A percentile compares a stretch with the other conserved stretches of the same genome.
phyloP scores from a whole-genome alignment of 2,329 filamentous ascomycete genomes.

The Cyphellophora attinorum region DNA sequence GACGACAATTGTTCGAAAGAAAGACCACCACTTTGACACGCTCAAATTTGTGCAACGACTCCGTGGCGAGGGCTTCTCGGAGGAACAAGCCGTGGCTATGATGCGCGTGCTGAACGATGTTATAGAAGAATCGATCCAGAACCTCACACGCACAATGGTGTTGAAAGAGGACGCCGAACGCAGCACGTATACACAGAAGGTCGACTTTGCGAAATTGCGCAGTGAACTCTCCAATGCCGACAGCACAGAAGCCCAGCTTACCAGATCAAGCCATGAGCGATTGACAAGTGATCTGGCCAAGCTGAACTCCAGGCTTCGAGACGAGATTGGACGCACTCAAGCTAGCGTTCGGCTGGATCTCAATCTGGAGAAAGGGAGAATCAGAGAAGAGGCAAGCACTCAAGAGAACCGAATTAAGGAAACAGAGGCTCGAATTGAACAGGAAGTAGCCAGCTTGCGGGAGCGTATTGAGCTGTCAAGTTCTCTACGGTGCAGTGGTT shows the following conservation, averaged over 20 bases:
- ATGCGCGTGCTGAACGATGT: constrained; percentile 96
- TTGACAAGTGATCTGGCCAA: constrained; percentile 92
- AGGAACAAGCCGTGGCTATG: constrained; percentile 93
- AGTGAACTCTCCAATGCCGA: constrained; percentile 89
- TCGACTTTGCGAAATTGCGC: constrained; percentile 94
- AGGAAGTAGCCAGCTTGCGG: constrained; percentile 81
- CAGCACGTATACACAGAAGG: constrained; percentile 67
- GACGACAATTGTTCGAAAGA: constrained; percentile 54
- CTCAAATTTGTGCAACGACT: constrained; percentile 91
- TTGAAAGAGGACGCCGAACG: constrained; percentile 64
- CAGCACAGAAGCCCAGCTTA: constrained; percentile 80
- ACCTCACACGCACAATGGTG: constrained; percentile 95
- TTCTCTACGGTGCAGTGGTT: constrained; percentile 97
- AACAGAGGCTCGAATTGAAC: constrained; percentile 96
- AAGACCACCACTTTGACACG: constrained; percentile 96
- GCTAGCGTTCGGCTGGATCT: constrained; percentile 85
- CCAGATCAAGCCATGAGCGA: constrained; percentile 80
- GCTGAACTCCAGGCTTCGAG: constrained; percentile 75
- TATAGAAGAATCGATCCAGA: constrained; percentile 96
- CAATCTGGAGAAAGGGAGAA: constrained; percentile 93
- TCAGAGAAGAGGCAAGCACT: constrained; percentile 88
- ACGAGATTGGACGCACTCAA: constrained; percentile 91
- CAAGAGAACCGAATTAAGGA: constrained; percentile 98
- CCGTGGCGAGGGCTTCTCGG: constrained; percentile 85
- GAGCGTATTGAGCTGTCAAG: constrained; percentile 93